Evolutionary conservation across 2,329 filamentous ascomycete genomes (phyloP), one percentile per base, ranked within the genome.

Genomic region (Apiospora sp.): DNA sequence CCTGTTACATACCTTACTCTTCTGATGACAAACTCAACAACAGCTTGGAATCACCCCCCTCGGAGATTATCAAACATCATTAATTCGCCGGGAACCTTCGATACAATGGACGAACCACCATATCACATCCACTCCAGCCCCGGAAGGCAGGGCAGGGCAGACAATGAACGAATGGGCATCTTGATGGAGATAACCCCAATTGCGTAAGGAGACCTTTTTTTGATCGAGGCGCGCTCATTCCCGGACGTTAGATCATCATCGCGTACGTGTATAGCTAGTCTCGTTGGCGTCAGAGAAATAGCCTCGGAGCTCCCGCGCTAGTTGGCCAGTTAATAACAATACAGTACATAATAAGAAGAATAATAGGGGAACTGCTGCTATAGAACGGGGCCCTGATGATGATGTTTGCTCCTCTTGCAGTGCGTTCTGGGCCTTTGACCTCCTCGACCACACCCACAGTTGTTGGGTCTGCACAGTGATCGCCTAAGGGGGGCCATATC

Each of bases 21-120:
- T 22, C n/a, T 37, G 34, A 41, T 64, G 34, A 64, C 58, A 64
- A 64, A 64, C 58, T 64, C 58, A 64, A 64, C 22, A 41, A 41
- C 34, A 64, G 58, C 8, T 64, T 61, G 54, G 58, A 7, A 34
- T 34, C 41, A 30, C 24, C 24, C 49, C 30, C 30, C 8, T 61
- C 58, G 58, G 58, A 64, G 58, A 64, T 64, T 64, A 41, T 64
- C 58, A 37, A 41, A 41, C 58, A 64, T 41, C 30, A 64, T 64
- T n/a, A 41, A 64, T 64, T 41, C 34, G 58, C 58, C 58, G 58
- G 34, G 34, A 64, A 41, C 19, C 41, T 37, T 41, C 58, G 34
- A 41, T 64, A 61, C 16, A 8, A 41, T 64, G 58, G 22, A 64
- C 34, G 22, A 64, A 64, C 58, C 49, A 51, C 49, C 19, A 41